These are phyloP conservation scores for Cairneyella variabilis DNA, from an alignment of 495 filamentous ascomycete species.

Conservation along the genomic window DNA sequence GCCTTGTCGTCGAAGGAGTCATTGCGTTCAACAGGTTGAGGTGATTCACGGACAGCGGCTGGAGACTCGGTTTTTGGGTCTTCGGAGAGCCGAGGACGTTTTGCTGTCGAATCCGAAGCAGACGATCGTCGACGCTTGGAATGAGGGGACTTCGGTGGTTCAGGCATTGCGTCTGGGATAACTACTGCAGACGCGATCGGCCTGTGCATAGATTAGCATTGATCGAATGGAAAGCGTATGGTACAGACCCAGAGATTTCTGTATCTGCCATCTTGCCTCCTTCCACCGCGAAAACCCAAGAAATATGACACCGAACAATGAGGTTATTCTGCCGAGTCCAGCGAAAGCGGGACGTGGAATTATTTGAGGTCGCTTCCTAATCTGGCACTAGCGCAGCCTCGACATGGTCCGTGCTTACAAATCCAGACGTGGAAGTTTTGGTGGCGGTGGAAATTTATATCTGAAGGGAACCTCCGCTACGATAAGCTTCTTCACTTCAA, in stretches of 20 bases:
- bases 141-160: conserved; percentile 29
- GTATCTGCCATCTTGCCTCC: conserved; percentile 26
- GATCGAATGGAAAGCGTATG: neutral
- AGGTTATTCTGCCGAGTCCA: too few species aligned
- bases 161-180: conserved; percentile 52
- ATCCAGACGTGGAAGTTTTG: conserved; percentile 15
- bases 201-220: conserved; percentile 21
- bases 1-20: neutral
- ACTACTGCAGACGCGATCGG: conserved; percentile 64
- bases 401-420: conserved; percentile 24
- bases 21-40: conserved; percentile 21
- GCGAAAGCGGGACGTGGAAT: neutral
- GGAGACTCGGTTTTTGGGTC: conserved; percentile 22
- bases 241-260: conserved; percentile 31
- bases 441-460: conserved; percentile 2
- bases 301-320: too few species aligned
- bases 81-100: conserved; percentile 47
- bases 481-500: neutral
- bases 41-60: conserved; percentile 13
- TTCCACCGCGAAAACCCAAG: neutral
- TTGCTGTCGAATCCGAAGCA: conserved; percentile 46
- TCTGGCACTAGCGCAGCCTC: neutral
- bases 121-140: conserved; percentile 57
- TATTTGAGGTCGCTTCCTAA: neutral
- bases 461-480: too few species aligned